These are phyloP conservation scores for Ogataea glucozyma DNA, from an alignment of 805 yeast genomes.

Conservation along the genomic window DNA sequence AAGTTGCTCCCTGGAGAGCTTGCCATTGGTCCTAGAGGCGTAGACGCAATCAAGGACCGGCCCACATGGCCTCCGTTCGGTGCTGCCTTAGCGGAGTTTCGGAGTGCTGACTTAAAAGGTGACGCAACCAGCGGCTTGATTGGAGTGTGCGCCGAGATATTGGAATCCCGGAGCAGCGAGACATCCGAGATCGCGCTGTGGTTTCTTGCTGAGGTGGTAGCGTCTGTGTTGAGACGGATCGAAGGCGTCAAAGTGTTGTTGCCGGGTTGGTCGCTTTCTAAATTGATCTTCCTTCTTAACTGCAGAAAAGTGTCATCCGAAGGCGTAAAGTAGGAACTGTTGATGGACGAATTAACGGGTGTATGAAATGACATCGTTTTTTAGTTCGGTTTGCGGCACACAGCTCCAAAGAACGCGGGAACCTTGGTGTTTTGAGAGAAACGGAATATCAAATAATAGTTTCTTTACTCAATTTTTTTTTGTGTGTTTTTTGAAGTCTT, in stretches of 20 bases:
- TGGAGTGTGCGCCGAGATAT: slow-evolving; percentile 29
- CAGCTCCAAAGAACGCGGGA: too few species aligned
- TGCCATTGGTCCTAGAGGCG: slow-evolving; percentile 14
- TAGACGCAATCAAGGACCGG: slow-evolving; percentile 12
- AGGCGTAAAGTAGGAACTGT: slow-evolving; percentile 27
- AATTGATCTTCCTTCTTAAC: slow-evolving; percentile 21
- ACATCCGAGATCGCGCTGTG: slow-evolving; percentile 8
- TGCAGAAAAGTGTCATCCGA: slow-evolving; percentile 32
- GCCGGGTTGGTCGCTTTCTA: slow-evolving; percentile 7
- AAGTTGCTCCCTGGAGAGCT: too few species aligned
- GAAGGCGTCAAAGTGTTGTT: slow-evolving; percentile 6
- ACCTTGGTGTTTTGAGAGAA: neutral
- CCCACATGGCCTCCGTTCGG: slow-evolving; percentile 2
- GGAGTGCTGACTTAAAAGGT: slow-evolving; percentile 28
- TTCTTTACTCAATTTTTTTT: too few species aligned
- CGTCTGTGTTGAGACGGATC: slow-evolving; percentile 6
- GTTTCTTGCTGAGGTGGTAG: slow-evolving; percentile 8
- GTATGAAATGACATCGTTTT: slow-evolving; percentile 23
- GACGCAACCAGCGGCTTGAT: slow-evolving; percentile 36
- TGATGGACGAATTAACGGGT: slow-evolving; percentile 18
- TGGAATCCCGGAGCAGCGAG: slow-evolving; percentile 12
- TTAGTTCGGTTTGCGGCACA: too few species aligned
- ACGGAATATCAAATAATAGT: too few species aligned
- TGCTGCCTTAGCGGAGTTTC: slow-evolving; percentile 3
- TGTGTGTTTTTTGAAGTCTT: too few species aligned